Evolutionary conservation across 169 alveolate species (phyloP).

Genomic region (Cryptosporidium ryanae): DNA sequence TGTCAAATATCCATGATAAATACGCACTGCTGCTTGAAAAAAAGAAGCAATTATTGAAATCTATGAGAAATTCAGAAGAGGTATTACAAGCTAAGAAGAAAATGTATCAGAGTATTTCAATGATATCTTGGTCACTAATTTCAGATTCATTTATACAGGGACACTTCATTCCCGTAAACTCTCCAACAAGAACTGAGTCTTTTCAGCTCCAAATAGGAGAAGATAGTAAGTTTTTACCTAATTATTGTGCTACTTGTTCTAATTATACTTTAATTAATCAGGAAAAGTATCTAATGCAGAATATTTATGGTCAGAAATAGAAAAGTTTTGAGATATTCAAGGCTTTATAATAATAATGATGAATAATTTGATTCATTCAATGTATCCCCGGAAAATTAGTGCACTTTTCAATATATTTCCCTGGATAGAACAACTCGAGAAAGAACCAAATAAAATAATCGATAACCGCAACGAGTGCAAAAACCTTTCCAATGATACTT

Average conservation of each 20-base stretch:
- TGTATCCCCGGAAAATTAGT: conserved; percentile 36
- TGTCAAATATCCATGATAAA: conserved; percentile 35
- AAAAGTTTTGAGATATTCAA: conserved; percentile 11
- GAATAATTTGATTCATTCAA: not conserved
- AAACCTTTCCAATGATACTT: conserved; percentile 75
- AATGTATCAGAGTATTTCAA: conserved; percentile 64
- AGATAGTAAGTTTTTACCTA: conserved; percentile 15
- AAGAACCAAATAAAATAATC: conserved; percentile 67
- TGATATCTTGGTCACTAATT: conserved; percentile 65
- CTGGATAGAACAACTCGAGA: conserved; percentile 61
- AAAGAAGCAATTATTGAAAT: conserved; percentile 39
- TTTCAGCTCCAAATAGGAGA: conserved; percentile 48
- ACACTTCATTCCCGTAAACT: conserved; percentile 54
- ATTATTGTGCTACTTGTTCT: not conserved
- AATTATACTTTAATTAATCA: not conserved
- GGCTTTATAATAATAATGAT: not conserved
- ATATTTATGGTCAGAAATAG: conserved; percentile 64
- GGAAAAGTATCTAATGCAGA: conserved; percentile 52
- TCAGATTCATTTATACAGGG: conserved; percentile 70
- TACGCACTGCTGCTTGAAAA: conserved; percentile 60
- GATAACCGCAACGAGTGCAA: conserved; percentile 28
- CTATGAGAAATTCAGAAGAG: conserved; percentile 71
- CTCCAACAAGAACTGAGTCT: conserved; percentile 54
- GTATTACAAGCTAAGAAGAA: conserved; percentile 42
- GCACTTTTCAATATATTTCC: conserved; percentile 39